These are phyloP conservation scores for Serendipita sp. DNA, from an alignment of 768 basidiomycete species.

Conservation along the genomic window DNA sequence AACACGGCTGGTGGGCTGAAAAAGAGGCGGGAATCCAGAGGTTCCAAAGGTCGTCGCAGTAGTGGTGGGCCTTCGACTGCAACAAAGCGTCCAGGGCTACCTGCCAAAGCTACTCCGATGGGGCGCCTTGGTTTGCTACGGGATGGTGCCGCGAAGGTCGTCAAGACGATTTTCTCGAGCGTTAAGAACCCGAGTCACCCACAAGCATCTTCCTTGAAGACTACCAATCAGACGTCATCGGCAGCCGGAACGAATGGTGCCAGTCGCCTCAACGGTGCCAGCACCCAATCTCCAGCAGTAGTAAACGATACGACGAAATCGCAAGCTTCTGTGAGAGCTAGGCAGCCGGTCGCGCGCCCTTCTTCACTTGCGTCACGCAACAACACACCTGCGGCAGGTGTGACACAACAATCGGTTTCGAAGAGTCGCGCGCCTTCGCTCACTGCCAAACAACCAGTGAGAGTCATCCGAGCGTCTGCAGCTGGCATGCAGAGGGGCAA, in stretches of 20 bases:
- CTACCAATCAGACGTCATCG: background rate
- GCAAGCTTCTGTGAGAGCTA: too few relatives aligned
- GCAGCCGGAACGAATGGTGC: background rate
- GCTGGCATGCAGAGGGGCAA: too few relatives aligned
- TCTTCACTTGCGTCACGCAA: background rate
- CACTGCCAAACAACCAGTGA: too few relatives aligned
- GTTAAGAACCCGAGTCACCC: background rate
- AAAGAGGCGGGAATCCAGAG: background rate
- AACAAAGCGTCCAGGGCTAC: background rate
- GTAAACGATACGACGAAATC: too few relatives aligned
- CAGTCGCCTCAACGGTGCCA: too few relatives aligned
- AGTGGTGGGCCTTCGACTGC: background rate
- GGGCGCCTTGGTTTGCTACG: background rate
- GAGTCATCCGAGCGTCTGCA: too few relatives aligned
- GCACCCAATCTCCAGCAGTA: too few relatives aligned
- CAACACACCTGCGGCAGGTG: background rate
- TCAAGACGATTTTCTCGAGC: background rate
- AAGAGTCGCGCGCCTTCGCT: too few relatives aligned
- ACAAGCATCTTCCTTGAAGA: background rate
- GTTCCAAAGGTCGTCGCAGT: background rate
- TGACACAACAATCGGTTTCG: too few relatives aligned
- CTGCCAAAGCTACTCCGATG: background rate
- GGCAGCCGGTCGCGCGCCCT: background rate
- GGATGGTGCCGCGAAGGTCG: background rate
- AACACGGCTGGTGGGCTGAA: background rate